Evolutionary conservation across 306 rosid species (phyloP), one percentile per base, ranked within the genome.

Genomic region (Urtica urens): DNA sequence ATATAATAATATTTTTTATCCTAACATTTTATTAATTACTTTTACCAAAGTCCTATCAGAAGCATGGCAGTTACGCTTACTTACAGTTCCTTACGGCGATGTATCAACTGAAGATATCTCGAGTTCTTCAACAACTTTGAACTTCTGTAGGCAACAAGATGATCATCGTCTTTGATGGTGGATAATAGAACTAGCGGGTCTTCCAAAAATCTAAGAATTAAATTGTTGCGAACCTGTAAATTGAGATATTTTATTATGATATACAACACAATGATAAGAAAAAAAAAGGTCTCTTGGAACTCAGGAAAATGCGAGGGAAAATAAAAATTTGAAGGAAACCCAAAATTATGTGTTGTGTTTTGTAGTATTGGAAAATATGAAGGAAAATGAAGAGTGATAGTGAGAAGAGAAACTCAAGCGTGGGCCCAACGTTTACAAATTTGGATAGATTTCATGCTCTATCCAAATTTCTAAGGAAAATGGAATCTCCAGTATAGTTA

Each of bases 161-260:
- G 87, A 49, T 79, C 94, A 71, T 90, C 97, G 63, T 90, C 95
- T 69, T 81, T 90, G 53, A 84, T 66, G 15, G 84, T 66, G 50
- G 95, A 81, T 72, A 88, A 68, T 45, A 65, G 75, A 51, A 64
- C 71, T 60, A 84, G 68, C 30, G 95, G 95, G 59, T 90, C 97
- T 68, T 84, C 97, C 23, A 81, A 72, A 69, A 63, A 78, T 65
- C 81, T 85, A 59, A 84, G 83, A 68, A 84, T 67, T 64, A 66
- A 67, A 77, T 90, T 93, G 67, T 77, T 78, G 44, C 73, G 71
- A 61, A 90, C 64, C 97, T 90, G 75, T 40, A 51, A 1, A 64
- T 64, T 45, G 18, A 54, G 58, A 64, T 24, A 49, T 55, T 30
- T 26, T 54, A 40, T 46, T 29, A 59, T 47, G 35, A 23, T 14